A percentile compares a stretch with the other conserved stretches of the same genome.
Evolutionary conservation across 306 rosid species (phyloP).

Genomic region (Rosa multiflora): DNA sequence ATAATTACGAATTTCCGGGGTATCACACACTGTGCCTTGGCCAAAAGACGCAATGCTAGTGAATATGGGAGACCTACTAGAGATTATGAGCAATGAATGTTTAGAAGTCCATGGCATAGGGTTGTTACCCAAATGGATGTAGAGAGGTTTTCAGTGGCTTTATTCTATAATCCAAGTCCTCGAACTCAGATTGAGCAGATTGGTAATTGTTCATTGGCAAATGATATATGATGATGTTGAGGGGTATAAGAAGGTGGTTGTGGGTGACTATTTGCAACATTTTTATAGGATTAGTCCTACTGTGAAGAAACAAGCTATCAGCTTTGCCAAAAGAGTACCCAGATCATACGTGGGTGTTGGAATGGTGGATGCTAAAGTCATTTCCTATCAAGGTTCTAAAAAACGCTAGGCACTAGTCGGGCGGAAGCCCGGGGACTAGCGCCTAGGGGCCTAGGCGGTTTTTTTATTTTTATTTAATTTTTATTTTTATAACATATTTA

Average conservation of each 20-base stretch:
- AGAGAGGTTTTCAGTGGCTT: constrained; percentile 6
- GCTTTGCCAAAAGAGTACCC: constrained; percentile 5
- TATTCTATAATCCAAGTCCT: constrained; percentile 12
- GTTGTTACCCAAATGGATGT: constrained; percentile 15
- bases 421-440: too few species aligned
- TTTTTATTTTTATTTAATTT: too few species aligned
- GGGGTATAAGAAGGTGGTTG: constrained; percentile 9
- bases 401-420: too few species aligned
- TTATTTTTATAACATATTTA: too few species aligned
- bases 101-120: constrained; percentile 14
- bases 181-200: not conserved
- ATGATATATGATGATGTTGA: not conserved
- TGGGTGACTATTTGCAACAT: constrained; percentile 8
- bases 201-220: not conserved
- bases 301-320: constrained; percentile 16
- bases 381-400: not conserved
- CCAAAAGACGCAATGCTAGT: constrained; percentile 11
- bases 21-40: not conserved
- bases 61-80: constrained; percentile 15
- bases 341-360: not conserved
- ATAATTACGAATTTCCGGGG: too few species aligned
- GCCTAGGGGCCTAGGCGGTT: too few species aligned
- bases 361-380: not conserved
- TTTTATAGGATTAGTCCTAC: constrained; percentile 10
- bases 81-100: constrained; percentile 19